These are phyloP conservation scores for Colletotrichum costaricense DNA, from an alignment of 2,329 filamentous ascomycete species.

Conservation along the genomic window DNA sequence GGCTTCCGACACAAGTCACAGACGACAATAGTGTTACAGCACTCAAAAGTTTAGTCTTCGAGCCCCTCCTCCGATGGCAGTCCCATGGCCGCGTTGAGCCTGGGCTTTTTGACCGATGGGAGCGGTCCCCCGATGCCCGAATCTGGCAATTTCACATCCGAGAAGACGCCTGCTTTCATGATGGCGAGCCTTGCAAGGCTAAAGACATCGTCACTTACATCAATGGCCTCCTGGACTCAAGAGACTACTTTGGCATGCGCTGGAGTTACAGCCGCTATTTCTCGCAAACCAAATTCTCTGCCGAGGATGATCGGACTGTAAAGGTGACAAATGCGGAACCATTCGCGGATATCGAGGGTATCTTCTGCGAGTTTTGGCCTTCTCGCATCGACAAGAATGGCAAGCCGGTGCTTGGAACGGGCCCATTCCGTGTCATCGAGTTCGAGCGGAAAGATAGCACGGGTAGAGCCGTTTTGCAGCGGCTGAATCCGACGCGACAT, in stretches of 20 bases:
- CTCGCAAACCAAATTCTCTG: neutral
- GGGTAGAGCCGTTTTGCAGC: neutral
- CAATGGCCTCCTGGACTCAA: slow-evolving; percentile 9
- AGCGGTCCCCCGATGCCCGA: slow-evolving; percentile 5
- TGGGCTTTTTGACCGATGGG: slow-evolving; percentile 16
- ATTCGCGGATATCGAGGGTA: slow-evolving; percentile 2
- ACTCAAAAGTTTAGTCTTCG: slow-evolving; percentile 25
- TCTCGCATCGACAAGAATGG: neutral
- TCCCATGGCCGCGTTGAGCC: neutral
- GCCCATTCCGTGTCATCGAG: slow-evolving; percentile 13
- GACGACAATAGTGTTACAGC: slow-evolving; percentile 23
- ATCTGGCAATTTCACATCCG: slow-evolving; percentile 19
- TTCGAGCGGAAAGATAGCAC: neutral
- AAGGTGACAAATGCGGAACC: neutral
- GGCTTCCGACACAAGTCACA: slow-evolving; percentile 24
- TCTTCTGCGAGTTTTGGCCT: slow-evolving; percentile 27
- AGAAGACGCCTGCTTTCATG: slow-evolving; percentile 11
- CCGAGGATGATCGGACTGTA: neutral
- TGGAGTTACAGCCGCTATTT: slow-evolving; percentile 31
- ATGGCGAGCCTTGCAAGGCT: neutral
- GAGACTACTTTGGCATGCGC: slow-evolving; percentile 29
- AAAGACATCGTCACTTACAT: slow-evolving; percentile 1
- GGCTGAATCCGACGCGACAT: neutral
- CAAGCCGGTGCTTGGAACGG: slow-evolving; percentile 20
- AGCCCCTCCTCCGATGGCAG: slow-evolving; percentile 21